Conservation (phyloP, 306 rosid genomes). For the Hylodesmum podocarpum region DNA sequence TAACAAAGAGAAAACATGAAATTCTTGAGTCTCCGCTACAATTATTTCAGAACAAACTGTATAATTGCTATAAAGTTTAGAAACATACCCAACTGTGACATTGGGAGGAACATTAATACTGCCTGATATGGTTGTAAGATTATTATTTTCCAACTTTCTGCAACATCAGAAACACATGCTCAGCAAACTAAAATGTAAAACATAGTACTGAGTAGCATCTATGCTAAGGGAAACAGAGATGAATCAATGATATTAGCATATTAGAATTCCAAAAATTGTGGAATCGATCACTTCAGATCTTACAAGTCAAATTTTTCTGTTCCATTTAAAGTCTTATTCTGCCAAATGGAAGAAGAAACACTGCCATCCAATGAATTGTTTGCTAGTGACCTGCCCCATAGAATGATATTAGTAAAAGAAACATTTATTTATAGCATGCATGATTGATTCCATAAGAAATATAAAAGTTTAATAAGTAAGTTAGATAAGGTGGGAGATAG, state of each 20-base stretch:
- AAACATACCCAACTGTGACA: constrained; percentile 72
- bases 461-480: not conserved
- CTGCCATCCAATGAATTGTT: constrained; percentile 68
- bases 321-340: constrained; percentile 42
- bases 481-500: not conserved
- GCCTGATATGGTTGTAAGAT: constrained; percentile 53
- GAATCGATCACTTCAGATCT: constrained; percentile 39
- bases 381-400: constrained; percentile 74
- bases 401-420: constrained; percentile 24
- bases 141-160: constrained; percentile 85
- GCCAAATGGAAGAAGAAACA: constrained; percentile 75
- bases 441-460: constrained; percentile 19
- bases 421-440: not conserved
- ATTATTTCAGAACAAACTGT: constrained; percentile 20
- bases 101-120: constrained; percentile 53
- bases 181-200: constrained; percentile 3
- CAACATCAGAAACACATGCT: constrained; percentile 33
- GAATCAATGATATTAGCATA: constrained; percentile 12
- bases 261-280: not conserved
- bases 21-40: not conserved
- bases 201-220: not conserved
- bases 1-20: not conserved
- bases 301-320: constrained; percentile 56
- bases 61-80: constrained; percentile 27
- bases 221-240: not conserved